A percentile compares a stretch with the other conserved stretches of the same genome.
These are phyloP conservation scores for Chrysanthemum makinoi DNA, from an alignment of 129 eudicot species.

Conservation along the genomic window DNA sequence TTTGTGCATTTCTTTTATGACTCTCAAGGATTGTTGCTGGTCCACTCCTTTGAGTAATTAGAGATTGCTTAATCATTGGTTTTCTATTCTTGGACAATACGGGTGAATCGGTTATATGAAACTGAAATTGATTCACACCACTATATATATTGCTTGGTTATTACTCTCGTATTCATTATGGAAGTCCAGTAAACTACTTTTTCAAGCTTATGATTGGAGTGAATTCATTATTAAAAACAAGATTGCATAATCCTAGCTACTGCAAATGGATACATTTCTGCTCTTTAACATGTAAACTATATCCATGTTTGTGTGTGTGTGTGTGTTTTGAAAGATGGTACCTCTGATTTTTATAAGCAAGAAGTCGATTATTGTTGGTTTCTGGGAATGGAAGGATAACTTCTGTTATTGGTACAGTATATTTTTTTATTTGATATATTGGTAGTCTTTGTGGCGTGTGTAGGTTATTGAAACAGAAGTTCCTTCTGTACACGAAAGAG, in stretches of 20 bases:
- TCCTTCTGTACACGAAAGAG: constrained; percentile 45
- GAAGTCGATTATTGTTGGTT: neutral
- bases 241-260: neutral
- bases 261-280: neutral
- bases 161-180: neutral
- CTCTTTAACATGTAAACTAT: too few species aligned
- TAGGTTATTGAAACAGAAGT: constrained; percentile 48
- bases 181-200: neutral
- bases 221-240: neutral
- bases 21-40: too few species aligned
- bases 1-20: too few species aligned
- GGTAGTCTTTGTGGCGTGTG: neutral
- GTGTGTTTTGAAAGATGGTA: neutral
- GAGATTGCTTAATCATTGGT: too few species aligned
- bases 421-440: neutral
- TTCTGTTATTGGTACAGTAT: neutral
- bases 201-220: neutral
- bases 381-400: neutral
- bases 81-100: too few species aligned
- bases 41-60: too few species aligned
- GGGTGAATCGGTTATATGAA: too few species aligned
- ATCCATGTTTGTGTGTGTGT: neutral
- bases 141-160: too few species aligned
- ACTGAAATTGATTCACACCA: too few species aligned
- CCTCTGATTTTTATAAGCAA: too few species aligned